phyloP scores from a whole-genome alignment of 129 eudicot species.

The Ambrosia artemisiifolia region DNA sequence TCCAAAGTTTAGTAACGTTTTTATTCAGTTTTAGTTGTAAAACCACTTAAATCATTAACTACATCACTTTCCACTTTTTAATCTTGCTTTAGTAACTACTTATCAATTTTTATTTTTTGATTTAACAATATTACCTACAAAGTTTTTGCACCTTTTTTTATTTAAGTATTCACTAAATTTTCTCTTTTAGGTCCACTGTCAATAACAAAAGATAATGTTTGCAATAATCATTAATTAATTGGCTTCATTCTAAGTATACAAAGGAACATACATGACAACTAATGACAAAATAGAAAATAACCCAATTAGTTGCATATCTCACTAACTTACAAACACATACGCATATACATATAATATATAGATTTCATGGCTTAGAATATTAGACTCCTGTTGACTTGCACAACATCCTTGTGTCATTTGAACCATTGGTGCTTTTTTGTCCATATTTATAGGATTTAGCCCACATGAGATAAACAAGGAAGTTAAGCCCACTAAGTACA shows the following conservation, averaged over 20 bases:
- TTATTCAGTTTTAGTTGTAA: too few species aligned
- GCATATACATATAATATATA: background rate
- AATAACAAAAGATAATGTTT: background rate
- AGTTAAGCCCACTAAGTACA: conserved; percentile 64
- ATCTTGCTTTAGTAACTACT: too few species aligned
- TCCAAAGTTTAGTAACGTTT: too few species aligned
- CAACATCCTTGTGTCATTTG: conserved; percentile 34
- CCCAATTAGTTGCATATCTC: background rate
- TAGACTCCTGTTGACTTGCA: conserved; percentile 38
- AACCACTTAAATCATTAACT: too few species aligned
- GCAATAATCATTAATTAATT: background rate
- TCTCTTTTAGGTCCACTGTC: background rate
- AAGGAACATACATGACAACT: conserved; percentile 16
- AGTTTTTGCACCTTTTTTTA: too few species aligned
- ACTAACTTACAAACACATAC: conserved; percentile 6
- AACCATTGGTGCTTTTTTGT: conserved; percentile 22
- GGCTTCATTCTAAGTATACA: background rate
- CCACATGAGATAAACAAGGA: conserved; percentile 71
- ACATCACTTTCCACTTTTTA: too few species aligned
- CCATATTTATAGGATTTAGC: conserved; percentile 60
- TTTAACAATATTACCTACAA: too few species aligned
- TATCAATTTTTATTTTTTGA: too few species aligned
- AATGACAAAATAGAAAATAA: conserved; percentile 1
- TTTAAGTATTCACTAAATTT: too few species aligned
- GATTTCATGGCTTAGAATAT: conserved; percentile 5